A percentile compares a stretch with the other conserved stretches of the same genome.
Evolutionary conservation across 2,329 filamentous ascomycete genomes (phyloP).

Genomic region (Elsinoe ampelina): DNA sequence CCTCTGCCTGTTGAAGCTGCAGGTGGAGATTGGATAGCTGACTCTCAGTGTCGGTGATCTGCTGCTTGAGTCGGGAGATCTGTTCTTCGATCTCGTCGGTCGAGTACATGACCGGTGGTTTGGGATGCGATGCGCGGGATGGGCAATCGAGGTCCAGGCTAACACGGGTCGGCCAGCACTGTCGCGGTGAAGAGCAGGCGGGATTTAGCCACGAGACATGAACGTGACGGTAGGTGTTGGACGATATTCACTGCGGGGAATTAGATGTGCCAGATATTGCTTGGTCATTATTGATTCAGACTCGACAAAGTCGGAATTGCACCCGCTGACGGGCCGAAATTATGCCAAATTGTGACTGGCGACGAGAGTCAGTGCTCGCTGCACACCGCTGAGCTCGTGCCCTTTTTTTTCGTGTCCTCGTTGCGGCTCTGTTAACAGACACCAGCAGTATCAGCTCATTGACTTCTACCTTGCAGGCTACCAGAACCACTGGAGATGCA

Average conservation of each 20-base stretch:
- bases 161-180: not conserved
- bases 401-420: too few species aligned
- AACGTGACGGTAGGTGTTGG: not conserved
- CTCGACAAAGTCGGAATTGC: not conserved
- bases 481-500: not conserved
- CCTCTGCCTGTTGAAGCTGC: conserved; percentile 36
- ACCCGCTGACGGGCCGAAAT: not conserved
- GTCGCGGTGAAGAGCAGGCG: not conserved
- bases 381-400: too few species aligned
- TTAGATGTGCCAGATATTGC: not conserved
- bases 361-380: too few species aligned
- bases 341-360: not conserved
- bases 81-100: conserved; percentile 19
- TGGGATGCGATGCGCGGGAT: not conserved
- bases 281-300: not conserved
- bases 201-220: not conserved
- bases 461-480: not conserved
- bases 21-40: conserved; percentile 32
- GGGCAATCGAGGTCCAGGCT: not conserved
- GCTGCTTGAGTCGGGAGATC: conserved; percentile 32
- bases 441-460: too few species aligned
- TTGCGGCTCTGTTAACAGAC: too few species aligned
- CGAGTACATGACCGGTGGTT: conserved; percentile 26
- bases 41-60: conserved; percentile 35
- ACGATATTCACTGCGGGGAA: not conserved